Percentiles rank a stretch among this genome's conserved stretches.
Conservation (phyloP, 208 protist species). For the Crithidia bombi region DNA sequence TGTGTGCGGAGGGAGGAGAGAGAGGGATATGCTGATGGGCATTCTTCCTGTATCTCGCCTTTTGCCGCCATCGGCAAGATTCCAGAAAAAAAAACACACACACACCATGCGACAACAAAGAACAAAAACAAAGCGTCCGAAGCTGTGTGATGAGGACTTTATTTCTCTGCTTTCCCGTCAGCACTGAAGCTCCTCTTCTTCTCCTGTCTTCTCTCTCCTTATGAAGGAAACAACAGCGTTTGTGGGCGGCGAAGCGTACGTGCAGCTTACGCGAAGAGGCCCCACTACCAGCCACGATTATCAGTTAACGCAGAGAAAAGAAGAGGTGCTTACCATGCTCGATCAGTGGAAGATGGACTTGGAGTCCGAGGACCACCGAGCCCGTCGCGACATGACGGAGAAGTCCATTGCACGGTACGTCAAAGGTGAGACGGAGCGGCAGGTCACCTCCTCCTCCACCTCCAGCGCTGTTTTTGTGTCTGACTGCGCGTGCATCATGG, state of each 20-base stretch:
- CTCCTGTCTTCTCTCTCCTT: too few species aligned
- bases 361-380: constrained; percentile 50
- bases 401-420: constrained; percentile 56
- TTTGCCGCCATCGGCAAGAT: neutral
- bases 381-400: constrained; percentile 54
- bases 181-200: too few species aligned
- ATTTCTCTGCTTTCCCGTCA: neutral
- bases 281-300: too few species aligned
- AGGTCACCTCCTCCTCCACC: constrained; percentile 63
- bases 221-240: too few species aligned
- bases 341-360: constrained; percentile 37
- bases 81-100: neutral
- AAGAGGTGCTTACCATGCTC: constrained; percentile 12
- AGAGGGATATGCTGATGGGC: too few species aligned
- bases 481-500: constrained; percentile 57
- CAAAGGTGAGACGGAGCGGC: constrained; percentile 45
- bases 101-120: neutral
- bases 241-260: too few species aligned
- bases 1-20: too few species aligned
- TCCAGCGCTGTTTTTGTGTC: constrained; percentile 51
- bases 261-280: too few species aligned
- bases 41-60: too few species aligned
- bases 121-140: too few species aligned
- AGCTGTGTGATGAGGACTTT: neutral
- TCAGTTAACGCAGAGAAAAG: too few species aligned